phyloP scores from a whole-genome alignment of 2,329 filamentous ascomycete genomes.

The Purpureocillium lavendulum region DNA sequence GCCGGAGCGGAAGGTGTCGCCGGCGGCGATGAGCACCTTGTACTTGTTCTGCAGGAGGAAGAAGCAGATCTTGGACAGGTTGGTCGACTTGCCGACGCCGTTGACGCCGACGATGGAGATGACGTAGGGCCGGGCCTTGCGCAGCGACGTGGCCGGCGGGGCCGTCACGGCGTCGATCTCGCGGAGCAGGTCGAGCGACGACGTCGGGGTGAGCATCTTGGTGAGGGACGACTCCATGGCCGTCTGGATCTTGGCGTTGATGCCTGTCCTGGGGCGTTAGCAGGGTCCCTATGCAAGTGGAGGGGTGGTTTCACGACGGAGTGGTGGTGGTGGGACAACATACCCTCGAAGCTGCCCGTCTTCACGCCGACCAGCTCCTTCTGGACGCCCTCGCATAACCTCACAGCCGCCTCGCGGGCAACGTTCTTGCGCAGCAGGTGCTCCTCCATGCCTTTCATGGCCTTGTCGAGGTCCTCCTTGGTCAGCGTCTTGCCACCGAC shows the following conservation, averaged over 20 bases:
- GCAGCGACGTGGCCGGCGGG: constrained; percentile 54
- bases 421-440: constrained; percentile 94
- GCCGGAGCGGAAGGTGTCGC: constrained; percentile 93
- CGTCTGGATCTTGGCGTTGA: constrained; percentile 72
- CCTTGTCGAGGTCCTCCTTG: constrained; percentile 80
- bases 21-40: constrained; percentile 86
- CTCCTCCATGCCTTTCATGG: constrained; percentile 92
- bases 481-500: constrained; percentile 91
- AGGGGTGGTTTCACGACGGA: no score
- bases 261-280: constrained; percentile 31
- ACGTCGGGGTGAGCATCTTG: constrained; percentile 93
- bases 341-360: constrained; percentile 80
- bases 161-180: constrained; percentile 77
- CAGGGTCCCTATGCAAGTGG: no score
- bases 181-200: constrained; percentile 86
- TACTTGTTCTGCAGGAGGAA: constrained; percentile 97
- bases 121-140: constrained; percentile 74
- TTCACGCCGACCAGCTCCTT: constrained; percentile 83
- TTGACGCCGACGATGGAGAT: constrained; percentile 98
- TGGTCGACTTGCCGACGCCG: constrained; percentile 96
- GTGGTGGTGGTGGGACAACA: constrained; percentile 15
- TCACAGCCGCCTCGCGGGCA: constrained; percentile 83
- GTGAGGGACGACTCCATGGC: constrained; percentile 89
- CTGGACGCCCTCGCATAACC: constrained; percentile 85
- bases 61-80: constrained; percentile 95